These are phyloP conservation scores for Irpex rosettiformis DNA, from an alignment of 1,284 basidiomycete genomes.

Conservation along the genomic window DNA sequence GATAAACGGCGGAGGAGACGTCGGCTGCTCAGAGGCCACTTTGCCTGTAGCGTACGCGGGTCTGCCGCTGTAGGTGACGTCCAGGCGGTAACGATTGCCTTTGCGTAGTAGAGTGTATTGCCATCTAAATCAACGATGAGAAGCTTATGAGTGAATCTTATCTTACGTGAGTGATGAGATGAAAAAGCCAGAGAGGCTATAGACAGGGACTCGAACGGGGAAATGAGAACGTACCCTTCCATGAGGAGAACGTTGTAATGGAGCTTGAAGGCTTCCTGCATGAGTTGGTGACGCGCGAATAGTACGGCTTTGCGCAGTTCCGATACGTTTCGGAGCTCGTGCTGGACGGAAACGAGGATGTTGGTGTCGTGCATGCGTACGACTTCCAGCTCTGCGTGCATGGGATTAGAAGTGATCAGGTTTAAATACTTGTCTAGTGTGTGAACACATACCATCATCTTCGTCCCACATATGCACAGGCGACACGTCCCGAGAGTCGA, in stretches of 20 bases:
- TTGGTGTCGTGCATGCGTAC: slow-evolving; percentile 46
- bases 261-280: slow-evolving; percentile 51
- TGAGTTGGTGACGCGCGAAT: slow-evolving; percentile 61
- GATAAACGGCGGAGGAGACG: slow-evolving; percentile 57
- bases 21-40: slow-evolving; percentile 32
- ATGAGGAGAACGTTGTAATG: slow-evolving; percentile 58
- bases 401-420: not conserved
- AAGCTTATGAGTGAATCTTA: slow-evolving; percentile 4
- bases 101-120: slow-evolving; percentile 59
- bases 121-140: slow-evolving; percentile 48
- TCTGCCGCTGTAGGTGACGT: slow-evolving; percentile 65
- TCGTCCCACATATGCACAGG: slow-evolving; percentile 63
- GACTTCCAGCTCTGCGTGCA: slow-evolving; percentile 54
- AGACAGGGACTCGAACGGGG: slow-evolving; percentile 7
- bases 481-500: slow-evolving; percentile 58
- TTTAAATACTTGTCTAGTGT: not conserved
- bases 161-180: not conserved
- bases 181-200: not conserved
- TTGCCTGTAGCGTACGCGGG: slow-evolving; percentile 53
- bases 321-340: slow-evolving; percentile 43
- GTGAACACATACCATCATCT: slow-evolving; percentile 47
- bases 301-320: slow-evolving; percentile 49
- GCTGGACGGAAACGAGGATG: slow-evolving; percentile 57
- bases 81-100: slow-evolving; percentile 56
- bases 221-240: slow-evolving; percentile 53